Base-by-base conservation (phyloP, 345 rosid species). In the Barbarea vulgaris region DNA sequence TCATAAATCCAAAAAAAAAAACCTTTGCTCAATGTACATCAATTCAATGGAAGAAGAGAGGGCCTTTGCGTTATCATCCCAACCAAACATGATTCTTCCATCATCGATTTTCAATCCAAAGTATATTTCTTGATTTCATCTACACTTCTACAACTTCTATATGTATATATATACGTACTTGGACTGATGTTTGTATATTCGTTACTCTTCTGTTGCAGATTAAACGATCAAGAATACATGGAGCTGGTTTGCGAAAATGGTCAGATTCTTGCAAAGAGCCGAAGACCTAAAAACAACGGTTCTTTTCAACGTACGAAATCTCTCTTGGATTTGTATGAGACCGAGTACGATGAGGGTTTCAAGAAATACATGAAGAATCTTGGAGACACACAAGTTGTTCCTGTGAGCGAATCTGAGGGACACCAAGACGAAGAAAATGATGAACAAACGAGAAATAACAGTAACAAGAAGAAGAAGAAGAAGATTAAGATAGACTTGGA, bases 191-290 rank as follows among this genome's bases (percentile, higher is more conserved):
- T 69, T 8, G 8, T 24, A 6, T 42, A 46, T 55, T 25, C 21
- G 25, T 55, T 19, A 54, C 62, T 54, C 64, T 62, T 36, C 24
- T 48, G 13, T 15, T 8, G 83, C 87, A 90, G 96, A 80, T 77
- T 77, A 57, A 27, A 53, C n/a, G 72, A 73, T 58, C 78, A 63
- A 53, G 89, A 78, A 22, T 33, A 69, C 31, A 47, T 55, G 71
- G 94, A 90, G 56, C 83, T 86, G n/a, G 82, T 79, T 41, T 77
- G 81, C 6, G 77, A 77, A 71, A 71, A 77, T n/a, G 81, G 81
- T 1, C 30, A 71, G 68, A 77, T 77, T 36, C 54, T 77, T 28
- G 72, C 81, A 28, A 77, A 70, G 72, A n/a, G 22, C 31, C 67
- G 56, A 28, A 71, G 66, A 47, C 25, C 17, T 4, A 51, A 69